Evolutionary conservation across 177 flowering plant genomes (phyloP).

Genomic region (Vitis hybrid): DNA sequence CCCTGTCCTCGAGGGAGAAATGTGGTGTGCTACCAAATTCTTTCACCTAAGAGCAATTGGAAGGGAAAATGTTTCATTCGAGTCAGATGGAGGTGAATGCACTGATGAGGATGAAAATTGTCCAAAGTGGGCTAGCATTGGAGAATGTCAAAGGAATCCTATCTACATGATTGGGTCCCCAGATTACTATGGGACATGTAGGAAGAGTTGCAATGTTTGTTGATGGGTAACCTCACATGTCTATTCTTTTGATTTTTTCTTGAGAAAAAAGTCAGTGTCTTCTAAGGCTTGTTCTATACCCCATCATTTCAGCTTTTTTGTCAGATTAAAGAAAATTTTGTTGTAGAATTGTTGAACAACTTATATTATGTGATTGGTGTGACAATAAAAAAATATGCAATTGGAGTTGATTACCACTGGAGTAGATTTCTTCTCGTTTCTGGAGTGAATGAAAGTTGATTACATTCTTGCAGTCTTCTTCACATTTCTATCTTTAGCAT

Average conservation of each 20-base stretch:
- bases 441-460: no score
- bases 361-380: no score
- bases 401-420: no score
- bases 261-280: neutral
- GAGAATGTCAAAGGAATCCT: conserved; percentile 83
- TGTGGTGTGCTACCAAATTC: conserved; percentile 76
- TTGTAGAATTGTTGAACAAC: no score
- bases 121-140: conserved; percentile 67
- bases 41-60: conserved; percentile 34
- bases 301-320: no score
- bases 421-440: no score
- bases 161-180: conserved; percentile 80
- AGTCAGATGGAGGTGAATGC: conserved; percentile 48
- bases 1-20: conserved; percentile 78
- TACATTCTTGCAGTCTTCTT: no score
- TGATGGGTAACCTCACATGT: conserved; percentile 18
- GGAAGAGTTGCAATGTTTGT: conserved; percentile 84
- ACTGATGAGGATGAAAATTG: conserved; percentile 76
- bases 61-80: neutral
- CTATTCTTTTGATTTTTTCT: neutral
- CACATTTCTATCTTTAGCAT: no score
- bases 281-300: neutral
- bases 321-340: no score
- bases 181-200: conserved; percentile 81
- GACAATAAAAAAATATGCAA: no score